Conservation (phyloP, 2,329 filamentous ascomycete species). For the Colletotrichum agaves region DNA sequence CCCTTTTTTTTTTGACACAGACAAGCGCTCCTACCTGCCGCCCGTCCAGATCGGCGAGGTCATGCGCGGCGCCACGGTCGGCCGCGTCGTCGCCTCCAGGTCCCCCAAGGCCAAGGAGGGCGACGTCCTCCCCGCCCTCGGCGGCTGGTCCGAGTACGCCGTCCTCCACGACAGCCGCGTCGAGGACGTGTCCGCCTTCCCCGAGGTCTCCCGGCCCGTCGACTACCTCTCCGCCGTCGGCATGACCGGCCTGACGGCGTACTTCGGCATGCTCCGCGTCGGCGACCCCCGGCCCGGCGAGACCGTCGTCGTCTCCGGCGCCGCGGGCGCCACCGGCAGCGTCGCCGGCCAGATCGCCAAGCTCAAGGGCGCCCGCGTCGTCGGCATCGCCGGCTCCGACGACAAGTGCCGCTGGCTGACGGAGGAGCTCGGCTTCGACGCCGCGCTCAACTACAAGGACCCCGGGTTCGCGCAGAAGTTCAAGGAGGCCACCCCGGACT, state of each 20-base stretch:
- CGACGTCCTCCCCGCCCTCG: constrained; percentile 63
- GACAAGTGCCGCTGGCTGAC: constrained; percentile 76
- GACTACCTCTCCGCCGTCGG: constrained; percentile 73
- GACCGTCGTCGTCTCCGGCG: constrained; percentile 80
- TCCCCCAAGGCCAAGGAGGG: constrained; percentile 65
- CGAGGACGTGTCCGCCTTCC: constrained; percentile 53
- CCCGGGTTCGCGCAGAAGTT: constrained; percentile 69
- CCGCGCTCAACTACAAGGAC: constrained; percentile 76
- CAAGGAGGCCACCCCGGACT: constrained; percentile 65
- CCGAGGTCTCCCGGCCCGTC: constrained; percentile 56
- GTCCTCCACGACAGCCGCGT: constrained; percentile 65
- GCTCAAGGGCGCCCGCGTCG: constrained; percentile 70
- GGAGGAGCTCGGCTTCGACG: constrained; percentile 73
- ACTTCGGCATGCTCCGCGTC: constrained; percentile 77
- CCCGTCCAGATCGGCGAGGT: constrained; percentile 74
- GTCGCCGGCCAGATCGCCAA: constrained; percentile 84
- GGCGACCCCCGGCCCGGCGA: constrained; percentile 76
- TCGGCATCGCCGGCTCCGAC: constrained; percentile 73
- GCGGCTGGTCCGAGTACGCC: constrained; percentile 75
- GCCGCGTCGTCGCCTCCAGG: constrained; percentile 71
- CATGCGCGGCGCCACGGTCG: constrained; percentile 73
- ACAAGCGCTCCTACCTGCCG: constrained; percentile 69
- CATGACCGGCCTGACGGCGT: constrained; percentile 78
- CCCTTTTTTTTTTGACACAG: constrained; percentile 41
- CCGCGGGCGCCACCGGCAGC: constrained; percentile 81